Evolutionary conservation across 352 stramenopile species (phyloP).

Genomic region (Paralagenidium karlingii): DNA sequence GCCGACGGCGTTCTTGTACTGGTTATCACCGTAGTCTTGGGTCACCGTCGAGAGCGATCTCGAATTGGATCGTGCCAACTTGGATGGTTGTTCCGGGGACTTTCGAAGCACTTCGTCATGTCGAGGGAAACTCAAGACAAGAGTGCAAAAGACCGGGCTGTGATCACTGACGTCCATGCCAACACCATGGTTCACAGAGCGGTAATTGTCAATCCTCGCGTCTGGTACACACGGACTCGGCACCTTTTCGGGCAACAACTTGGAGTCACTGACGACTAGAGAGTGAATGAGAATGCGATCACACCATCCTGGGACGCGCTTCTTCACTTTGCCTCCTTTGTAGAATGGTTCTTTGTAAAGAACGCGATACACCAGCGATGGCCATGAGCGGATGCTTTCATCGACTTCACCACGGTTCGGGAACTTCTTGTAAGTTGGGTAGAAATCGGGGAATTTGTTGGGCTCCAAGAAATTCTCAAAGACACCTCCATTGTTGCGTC

Average conservation of each 20-base stretch:
- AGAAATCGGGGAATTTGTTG: conserved; percentile 78
- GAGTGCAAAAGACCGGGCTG: conserved; percentile 63
- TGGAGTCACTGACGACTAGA: conserved; percentile 63
- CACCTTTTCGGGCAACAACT: conserved; percentile 55
- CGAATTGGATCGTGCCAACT: conserved; percentile 19
- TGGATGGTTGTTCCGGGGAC: conserved; percentile 8
- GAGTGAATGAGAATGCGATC: conserved; percentile 81
- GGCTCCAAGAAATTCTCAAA: conserved; percentile 79
- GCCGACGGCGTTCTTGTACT: conserved; percentile 14
- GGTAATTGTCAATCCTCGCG: conserved; percentile 63
- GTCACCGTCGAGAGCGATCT: conserved; percentile 24
- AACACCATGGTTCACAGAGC: conserved; percentile 65
- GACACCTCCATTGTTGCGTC: conserved; percentile 35
- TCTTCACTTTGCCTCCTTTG: conserved; percentile 83
- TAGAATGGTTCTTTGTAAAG: conserved; percentile 85
- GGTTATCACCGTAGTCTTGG: conserved; percentile 2
- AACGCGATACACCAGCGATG: conserved; percentile 59
- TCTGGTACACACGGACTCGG: conserved; percentile 34
- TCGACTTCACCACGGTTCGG: conserved; percentile 55
- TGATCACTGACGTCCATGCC: conserved; percentile 79
- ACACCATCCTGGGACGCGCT: conserved; percentile 77
- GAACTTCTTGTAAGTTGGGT: conserved; percentile 85
- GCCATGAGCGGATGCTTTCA: conserved; percentile 47
- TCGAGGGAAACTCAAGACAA: conserved; percentile 48
- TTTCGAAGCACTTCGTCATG: too few relatives aligned